These are phyloP conservation scores for Phylloporus arenicola DNA, from an alignment of 768 basidiomycete species.

Conservation along the genomic window DNA sequence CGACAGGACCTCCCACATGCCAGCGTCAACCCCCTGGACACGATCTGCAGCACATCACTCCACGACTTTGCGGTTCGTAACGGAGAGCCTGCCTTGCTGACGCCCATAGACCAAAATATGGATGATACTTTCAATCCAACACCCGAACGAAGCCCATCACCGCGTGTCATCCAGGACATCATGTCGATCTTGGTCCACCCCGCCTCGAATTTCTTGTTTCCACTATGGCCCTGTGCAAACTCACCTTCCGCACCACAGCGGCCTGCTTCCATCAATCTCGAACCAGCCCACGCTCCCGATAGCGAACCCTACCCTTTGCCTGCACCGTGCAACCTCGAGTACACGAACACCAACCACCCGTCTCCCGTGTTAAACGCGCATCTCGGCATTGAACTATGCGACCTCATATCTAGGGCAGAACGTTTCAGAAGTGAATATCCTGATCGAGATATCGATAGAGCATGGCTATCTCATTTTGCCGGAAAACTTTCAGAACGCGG, in stretches of 20 bases:
- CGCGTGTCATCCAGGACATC: constrained; percentile 29
- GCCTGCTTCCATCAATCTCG: background rate
- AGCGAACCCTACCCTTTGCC: background rate
- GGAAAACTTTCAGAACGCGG: constrained; percentile 59
- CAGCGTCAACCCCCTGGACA: constrained; percentile 39
- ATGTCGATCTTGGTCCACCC: constrained; percentile 27
- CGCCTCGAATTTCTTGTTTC: constrained; percentile 6
- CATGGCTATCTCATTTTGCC: constrained; percentile 63
- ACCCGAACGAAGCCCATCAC: constrained; percentile 18
- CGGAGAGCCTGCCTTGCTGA: background rate
- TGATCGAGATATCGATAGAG: constrained; percentile 54
- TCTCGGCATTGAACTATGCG: constrained; percentile 49
- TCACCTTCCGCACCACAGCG: constrained; percentile 2
- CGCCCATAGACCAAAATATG: background rate
- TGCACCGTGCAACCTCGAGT: background rate
- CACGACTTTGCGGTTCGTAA: background rate
- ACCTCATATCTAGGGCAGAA: constrained; percentile 51
- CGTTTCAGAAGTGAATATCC: constrained; percentile 51
- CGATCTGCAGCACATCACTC: constrained; percentile 19
- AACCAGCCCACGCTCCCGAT: background rate
- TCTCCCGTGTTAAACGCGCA: constrained; percentile 64
- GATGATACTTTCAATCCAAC: background rate
- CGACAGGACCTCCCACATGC: constrained; percentile 11
- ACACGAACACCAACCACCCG: constrained; percentile 2
- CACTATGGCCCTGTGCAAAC: constrained; percentile 3